Conservation (phyloP, 2,329 filamentous ascomycete genomes). For the Harringtonia aguacate region DNA sequence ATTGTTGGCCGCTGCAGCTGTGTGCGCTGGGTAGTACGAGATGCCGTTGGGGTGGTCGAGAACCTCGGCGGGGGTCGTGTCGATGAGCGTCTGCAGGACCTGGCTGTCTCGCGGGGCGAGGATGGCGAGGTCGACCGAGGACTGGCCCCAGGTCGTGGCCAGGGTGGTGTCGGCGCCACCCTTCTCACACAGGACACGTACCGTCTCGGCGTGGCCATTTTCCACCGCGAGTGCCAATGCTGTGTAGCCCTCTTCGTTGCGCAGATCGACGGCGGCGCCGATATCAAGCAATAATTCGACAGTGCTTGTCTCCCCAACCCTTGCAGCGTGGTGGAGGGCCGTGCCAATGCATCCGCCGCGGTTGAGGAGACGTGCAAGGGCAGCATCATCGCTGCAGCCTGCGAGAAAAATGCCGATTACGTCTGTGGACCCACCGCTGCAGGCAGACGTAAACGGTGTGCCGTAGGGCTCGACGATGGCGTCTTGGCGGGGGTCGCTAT, state of each 20-base stretch:
- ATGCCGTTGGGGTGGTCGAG: no score
- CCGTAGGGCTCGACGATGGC: no score
- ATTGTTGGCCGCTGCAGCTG: not conserved
- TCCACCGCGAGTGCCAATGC: not conserved
- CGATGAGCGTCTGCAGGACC: not conserved
- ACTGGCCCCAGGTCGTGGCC: not conserved
- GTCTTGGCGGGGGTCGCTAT: no score
- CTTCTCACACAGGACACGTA: not conserved
- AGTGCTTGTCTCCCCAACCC: not conserved
- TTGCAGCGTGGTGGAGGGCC: not conserved
- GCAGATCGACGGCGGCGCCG: not conserved
- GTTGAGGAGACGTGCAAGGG: not conserved
- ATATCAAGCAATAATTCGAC: not conserved
- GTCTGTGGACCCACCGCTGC: not conserved
- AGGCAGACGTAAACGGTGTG: not conserved
- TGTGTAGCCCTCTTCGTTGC: not conserved
- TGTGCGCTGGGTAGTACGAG: no score
- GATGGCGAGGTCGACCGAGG: not conserved
- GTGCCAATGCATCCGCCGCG: not conserved
- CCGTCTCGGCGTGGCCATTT: not conserved
- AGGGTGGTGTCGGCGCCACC: not conserved
- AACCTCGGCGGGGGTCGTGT: no score
- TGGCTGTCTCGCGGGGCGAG: not conserved
- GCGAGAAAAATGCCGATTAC: not conserved
- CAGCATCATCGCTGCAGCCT: not conserved